Conservation (phyloP, 2,329 filamentous ascomycete genomes). For the Sporothrix phasma region DNA sequence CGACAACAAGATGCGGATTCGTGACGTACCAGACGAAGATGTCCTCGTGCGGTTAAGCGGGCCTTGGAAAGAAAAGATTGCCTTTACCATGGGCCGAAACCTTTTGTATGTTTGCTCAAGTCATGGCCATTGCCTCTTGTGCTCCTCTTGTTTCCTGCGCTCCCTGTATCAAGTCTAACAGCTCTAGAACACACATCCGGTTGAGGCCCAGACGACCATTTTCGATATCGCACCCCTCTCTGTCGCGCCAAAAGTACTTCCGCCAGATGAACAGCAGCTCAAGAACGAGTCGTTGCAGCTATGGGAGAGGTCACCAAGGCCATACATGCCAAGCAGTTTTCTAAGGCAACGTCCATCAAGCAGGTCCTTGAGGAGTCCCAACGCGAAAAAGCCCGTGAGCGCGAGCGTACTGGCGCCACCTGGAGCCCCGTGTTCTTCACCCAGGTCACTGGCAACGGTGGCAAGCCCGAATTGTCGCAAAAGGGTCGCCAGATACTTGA, state of each 20-base stretch:
- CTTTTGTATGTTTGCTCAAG: slow-evolving; percentile 42
- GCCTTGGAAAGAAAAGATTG: slow-evolving; percentile 67
- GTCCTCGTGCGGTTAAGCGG: slow-evolving; percentile 75
- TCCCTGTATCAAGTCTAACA: not conserved
- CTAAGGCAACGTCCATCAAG: slow-evolving; percentile 76
- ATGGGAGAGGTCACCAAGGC: slow-evolving; percentile 82
- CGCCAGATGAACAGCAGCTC: slow-evolving; percentile 67
- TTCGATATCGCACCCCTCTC: slow-evolving; percentile 80
- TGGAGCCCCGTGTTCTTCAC: slow-evolving; percentile 89
- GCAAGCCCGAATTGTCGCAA: slow-evolving; percentile 45
- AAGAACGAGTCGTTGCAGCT: slow-evolving; percentile 82
- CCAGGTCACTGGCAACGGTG: slow-evolving; percentile 44
- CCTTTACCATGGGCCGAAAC: slow-evolving; percentile 51
- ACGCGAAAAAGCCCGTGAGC: slow-evolving; percentile 70
- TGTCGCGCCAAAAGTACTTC: slow-evolving; percentile 68
- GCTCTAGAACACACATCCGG: slow-evolving; percentile 34
- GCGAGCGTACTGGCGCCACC: slow-evolving; percentile 56
- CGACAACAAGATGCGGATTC: slow-evolving; percentile 68
- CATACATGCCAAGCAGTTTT: slow-evolving; percentile 73
- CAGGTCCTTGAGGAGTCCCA: slow-evolving; percentile 86
- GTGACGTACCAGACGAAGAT: slow-evolving; percentile 78
- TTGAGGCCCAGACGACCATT: slow-evolving; percentile 59
- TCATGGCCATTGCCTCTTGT: not conserved
- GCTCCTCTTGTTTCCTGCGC: not conserved
- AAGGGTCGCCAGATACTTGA: slow-evolving; percentile 43